Evolutionary conservation across 2,329 filamentous ascomycete genomes (phyloP), one percentile per base, ranked within the genome.

Genomic region (Colletotrichum chlorophyti): DNA sequence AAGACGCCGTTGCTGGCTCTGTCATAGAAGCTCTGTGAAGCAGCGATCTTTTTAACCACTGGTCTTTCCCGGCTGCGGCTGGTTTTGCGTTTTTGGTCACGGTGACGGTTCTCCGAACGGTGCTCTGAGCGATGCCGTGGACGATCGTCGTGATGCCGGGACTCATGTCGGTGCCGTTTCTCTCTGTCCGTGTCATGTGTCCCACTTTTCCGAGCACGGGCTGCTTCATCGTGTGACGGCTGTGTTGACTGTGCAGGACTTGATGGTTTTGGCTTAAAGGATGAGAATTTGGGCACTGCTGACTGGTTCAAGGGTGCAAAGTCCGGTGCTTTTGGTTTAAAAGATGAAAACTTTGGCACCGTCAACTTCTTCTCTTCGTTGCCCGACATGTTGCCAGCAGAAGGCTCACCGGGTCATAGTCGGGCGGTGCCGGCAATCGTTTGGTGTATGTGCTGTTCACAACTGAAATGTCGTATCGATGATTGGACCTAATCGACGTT

Each of bases 321-420:
- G 62, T 9, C 14, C 55, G 49, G 11, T 67, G 51, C 60, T 80
- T 82, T 60, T 82, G 83, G 47, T 64, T 83, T 88, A 76, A 93
- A 94, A 62, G 90, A 93, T 17, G 85, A 79, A 68, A 94, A 93
- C 65, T 87, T 91, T 9, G 91, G 90, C 19, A 90, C 78, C 23
- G 65, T 58, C 58, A 58, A 60, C 53, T 43, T 60, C 11, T 47
- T 48, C 2, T 34, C 46, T 19, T 26, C 53, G 19, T n/a, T 40
- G 11, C 32, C 53, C 14, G 58, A 51, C 58, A 60, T 60, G 2
- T 53, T 29, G 38, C 52, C 34, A 21, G 24, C 23, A 27, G 24
- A 41, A 43, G 40, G 43, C 51, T 57, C 57, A 46, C 51, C 43
- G 5, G 23, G 40, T 57, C 51, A 60, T 60, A 29, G 19, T 49